These are phyloP conservation scores for Fusarium caatingaense DNA, from an alignment of 2,329 filamentous ascomycete genomes.

Conservation along the genomic window DNA sequence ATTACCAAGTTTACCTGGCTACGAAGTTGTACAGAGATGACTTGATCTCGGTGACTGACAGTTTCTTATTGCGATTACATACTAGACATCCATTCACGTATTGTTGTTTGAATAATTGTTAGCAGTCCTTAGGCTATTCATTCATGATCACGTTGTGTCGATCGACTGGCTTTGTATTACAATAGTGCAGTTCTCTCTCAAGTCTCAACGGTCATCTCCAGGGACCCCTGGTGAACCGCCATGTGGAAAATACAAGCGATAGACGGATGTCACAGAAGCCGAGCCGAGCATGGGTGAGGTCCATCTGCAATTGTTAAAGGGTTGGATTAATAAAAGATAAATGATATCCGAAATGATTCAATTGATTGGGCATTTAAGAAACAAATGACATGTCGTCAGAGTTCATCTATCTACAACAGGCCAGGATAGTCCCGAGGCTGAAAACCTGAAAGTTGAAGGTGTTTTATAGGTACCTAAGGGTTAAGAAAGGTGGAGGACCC, in stretches of 20 bases:
- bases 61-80: neutral
- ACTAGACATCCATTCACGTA: neutral
- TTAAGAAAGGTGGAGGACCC: neutral
- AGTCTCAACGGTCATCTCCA: neutral
- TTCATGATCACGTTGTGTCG: neutral
- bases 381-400: neutral
- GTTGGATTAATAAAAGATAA: slow-evolving; percentile 7
- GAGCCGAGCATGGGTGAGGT: slow-evolving; percentile 22
- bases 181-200: neutral
- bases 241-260: slow-evolving; percentile 42
- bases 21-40: neutral
- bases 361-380: neutral
- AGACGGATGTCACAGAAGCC: slow-evolving; percentile 30
- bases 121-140: neutral
- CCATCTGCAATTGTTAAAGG: slow-evolving; percentile 20
- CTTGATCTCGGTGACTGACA: neutral
- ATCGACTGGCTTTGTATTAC: neutral
- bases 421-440: neutral
- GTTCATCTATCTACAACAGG: neutral
- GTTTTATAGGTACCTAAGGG: neutral
- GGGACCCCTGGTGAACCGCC: slow-evolving; percentile 35
- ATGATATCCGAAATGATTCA: neutral
- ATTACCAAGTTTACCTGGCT: neutral
- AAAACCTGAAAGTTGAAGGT: neutral
- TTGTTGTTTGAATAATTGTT: neutral